Evolutionary conservation across 2,329 filamentous ascomycete genomes (phyloP).

Genomic region (Chrysoporthe cubensis): DNA sequence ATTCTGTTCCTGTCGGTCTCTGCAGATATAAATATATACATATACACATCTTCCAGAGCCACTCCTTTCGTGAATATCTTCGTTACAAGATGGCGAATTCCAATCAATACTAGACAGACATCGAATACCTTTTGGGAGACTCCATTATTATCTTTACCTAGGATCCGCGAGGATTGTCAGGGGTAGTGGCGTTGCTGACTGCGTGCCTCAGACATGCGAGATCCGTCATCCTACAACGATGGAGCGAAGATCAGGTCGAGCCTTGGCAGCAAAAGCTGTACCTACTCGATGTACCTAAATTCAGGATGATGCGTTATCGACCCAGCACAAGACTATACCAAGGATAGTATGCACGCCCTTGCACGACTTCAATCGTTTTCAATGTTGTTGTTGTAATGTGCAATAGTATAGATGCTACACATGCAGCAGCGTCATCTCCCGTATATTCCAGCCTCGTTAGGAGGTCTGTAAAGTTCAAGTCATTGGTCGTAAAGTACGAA

Average conservation of each 20-base stretch:
- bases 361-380: too few relatives aligned
- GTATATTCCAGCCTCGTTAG: too few relatives aligned
- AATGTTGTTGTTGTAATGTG: too few relatives aligned
- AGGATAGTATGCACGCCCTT: too few relatives aligned
- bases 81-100: background rate
- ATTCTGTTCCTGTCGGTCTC: background rate
- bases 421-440: too few relatives aligned
- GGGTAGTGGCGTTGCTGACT: background rate
- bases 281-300: background rate
- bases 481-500: too few relatives aligned
- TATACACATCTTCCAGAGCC: background rate
- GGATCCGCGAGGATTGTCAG: constrained; percentile 7
- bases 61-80: background rate
- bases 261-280: background rate
- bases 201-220: background rate
- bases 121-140: background rate
- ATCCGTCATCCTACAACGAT: background rate
- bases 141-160: background rate
- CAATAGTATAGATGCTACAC: too few relatives aligned
- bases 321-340: too few relatives aligned
- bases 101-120: background rate
- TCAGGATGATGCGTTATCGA: background rate
- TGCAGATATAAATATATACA: background rate
- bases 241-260: background rate
- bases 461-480: too few relatives aligned